phyloP scores from a whole-genome alignment of 2,329 filamentous ascomycete genomes.

The Microdochium trichocladiopsis region DNA sequence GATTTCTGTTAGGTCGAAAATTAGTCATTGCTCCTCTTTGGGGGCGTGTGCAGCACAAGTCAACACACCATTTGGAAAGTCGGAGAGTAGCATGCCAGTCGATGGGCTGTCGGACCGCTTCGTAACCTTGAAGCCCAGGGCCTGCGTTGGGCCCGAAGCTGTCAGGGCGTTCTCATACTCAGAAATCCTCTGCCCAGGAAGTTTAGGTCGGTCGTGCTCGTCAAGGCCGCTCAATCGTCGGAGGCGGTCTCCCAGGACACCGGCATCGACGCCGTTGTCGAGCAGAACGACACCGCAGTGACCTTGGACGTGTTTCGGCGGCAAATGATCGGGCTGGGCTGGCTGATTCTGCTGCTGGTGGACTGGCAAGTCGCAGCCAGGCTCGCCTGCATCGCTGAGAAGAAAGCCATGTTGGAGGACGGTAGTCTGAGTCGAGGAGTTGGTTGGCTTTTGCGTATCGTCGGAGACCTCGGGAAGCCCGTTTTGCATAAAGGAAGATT shows the following conservation, averaged over 20 bases:
- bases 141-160: conserved; percentile 36
- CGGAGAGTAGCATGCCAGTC: conserved; percentile 35
- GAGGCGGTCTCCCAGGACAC: conserved; percentile 41
- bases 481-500: conserved; percentile 67
- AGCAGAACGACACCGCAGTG: conserved; percentile 13
- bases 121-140: conserved; percentile 48
- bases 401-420: conserved; percentile 50
- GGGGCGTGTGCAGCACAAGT: conserved; percentile 56
- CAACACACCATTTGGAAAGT: conserved; percentile 75
- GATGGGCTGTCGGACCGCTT: conserved; percentile 34
- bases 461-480: conserved; percentile 34
- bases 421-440: conserved; percentile 20
- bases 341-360: conserved; percentile 12
- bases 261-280: conserved; percentile 27
- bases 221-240: conserved; percentile 41
- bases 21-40: conserved; percentile 37
- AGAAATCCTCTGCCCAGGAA: conserved; percentile 45
- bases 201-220: conserved; percentile 17
- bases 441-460: conserved; percentile 18
- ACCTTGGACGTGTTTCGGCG: conserved; percentile 24
- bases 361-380: conserved; percentile 21
- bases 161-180: conserved; percentile 56
- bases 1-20: conserved; percentile 57
- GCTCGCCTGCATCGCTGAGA: conserved; percentile 31
- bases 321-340: conserved; percentile 21